Base-by-base conservation (phyloP, 2,329 filamentous ascomycete genomes). In the Curvularia lunata region DNA sequence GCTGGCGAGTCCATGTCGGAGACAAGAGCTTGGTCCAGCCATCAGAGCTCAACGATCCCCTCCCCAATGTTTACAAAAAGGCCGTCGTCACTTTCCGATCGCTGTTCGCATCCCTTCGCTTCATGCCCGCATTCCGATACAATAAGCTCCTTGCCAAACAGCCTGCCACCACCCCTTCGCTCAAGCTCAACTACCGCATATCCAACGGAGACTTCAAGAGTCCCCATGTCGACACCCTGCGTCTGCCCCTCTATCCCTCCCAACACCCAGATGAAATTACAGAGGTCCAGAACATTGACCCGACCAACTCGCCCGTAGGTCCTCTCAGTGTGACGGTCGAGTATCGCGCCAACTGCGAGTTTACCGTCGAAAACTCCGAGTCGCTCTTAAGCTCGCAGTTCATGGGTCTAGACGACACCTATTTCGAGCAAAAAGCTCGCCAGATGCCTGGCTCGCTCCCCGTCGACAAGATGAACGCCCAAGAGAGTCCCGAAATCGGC, bases 61-160 rank as follows among this genome's bases (percentile, higher is more conserved):
- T 98, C 50, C 92, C 95, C 13, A 94, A 91, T 51, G 88, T 97
- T 57, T 99, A 99, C 83, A 99, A 99, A 80, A 95, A 96, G 79
- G 92, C 91, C 68, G 96, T 99, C 63, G 90, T 98, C 65, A 87
- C 97, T 68, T 97, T 98, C 78, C 86, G 95, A 59, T 92, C 92
- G 1, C 83, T 99, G 45, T 97, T 91, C 75, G 87, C 91, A 48
- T 90, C 91, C 53, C 86, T 91, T 40, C 89, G 91, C 68, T 85
- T 97, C 61, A 80, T 97, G 61, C 95, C 95, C 2, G 88, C 90
- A 23, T 97, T 90, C 88, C 96, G 89, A 78, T 90, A 96, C 70
- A 87, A 90, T 70, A 89, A 91, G 69, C 87, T 86, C 49, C 83
- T 91, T 62, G 85, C 86, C 19, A 94, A 93, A 77, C 85, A 86